A percentile compares a stretch with the other conserved stretches of the same genome.
Evolutionary conservation across 2,329 filamentous ascomycete species (phyloP).

Genomic region (Calycina herbarum): DNA sequence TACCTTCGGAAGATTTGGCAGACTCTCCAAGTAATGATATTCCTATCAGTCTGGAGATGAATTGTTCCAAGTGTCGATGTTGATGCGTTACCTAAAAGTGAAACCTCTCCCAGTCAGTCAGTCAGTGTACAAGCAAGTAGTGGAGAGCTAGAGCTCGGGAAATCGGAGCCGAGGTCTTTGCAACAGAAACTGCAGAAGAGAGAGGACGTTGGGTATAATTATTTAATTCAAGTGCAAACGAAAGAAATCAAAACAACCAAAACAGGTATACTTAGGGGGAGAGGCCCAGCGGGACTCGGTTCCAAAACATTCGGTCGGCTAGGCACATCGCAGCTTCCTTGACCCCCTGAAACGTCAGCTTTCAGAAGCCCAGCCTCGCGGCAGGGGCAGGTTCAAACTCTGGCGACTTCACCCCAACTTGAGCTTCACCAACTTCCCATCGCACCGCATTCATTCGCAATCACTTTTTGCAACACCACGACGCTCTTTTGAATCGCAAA

Average conservation of each 20-base stretch:
- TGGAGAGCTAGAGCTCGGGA: slow-evolving; percentile 1
- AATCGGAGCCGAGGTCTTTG: background rate
- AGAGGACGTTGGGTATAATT: no score
- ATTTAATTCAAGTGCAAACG: background rate
- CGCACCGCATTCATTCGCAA: slow-evolving; percentile 2
- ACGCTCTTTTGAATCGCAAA: slow-evolving; percentile 11
- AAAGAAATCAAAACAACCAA: background rate
- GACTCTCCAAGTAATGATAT: background rate
- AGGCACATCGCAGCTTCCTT: background rate
- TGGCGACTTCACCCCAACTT: background rate
- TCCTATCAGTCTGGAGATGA: no score
- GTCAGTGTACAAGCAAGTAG: background rate
- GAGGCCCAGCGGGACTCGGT: background rate
- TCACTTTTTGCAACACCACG: slow-evolving; percentile 7
- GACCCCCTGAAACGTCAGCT: background rate
- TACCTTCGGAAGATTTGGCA: background rate
- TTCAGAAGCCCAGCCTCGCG: background rate
- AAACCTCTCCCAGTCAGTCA: no score
- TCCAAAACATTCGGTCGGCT: background rate
- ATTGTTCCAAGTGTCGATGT: background rate
- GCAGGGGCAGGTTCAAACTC: background rate
- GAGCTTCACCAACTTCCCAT: background rate
- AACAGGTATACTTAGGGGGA: background rate
- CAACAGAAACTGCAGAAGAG: no score
- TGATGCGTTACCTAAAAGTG: background rate